These are phyloP conservation scores for Aspergillus asperescens DNA, from an alignment of 495 filamentous ascomycete genomes.

Conservation along the genomic window DNA sequence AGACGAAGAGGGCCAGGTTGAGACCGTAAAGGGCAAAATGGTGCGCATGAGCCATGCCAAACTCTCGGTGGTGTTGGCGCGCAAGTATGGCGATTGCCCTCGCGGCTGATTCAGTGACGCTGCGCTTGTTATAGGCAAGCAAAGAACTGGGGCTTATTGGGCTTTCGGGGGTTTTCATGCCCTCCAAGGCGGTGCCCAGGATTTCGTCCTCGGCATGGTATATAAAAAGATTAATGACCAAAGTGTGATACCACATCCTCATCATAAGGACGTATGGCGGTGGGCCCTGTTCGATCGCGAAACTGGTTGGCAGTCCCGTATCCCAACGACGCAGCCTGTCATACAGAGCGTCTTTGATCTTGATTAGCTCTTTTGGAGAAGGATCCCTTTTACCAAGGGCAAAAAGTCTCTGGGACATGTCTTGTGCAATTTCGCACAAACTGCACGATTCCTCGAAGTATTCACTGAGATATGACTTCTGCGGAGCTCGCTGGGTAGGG, in stretches of 20 bases:
- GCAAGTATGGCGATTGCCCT: slow-evolving; percentile 32
- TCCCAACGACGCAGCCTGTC: slow-evolving; percentile 33
- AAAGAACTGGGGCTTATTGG: slow-evolving; percentile 20
- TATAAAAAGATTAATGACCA: slow-evolving; percentile 38
- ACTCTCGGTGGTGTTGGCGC: slow-evolving; percentile 33
- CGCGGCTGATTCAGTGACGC: slow-evolving; percentile 27
- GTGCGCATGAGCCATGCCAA: slow-evolving; percentile 38
- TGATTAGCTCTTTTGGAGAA: slow-evolving; percentile 14
- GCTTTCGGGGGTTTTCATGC: slow-evolving; percentile 33
- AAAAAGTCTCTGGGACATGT: slow-evolving; percentile 40
- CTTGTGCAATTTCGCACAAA: slow-evolving; percentile 37
- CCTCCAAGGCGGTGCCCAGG: slow-evolving; percentile 17
- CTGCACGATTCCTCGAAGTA: slow-evolving; percentile 40
- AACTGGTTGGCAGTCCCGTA: slow-evolving; percentile 28
- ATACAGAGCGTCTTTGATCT: slow-evolving; percentile 31
- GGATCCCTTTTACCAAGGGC: slow-evolving; percentile 9
- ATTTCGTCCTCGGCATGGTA: slow-evolving; percentile 22
- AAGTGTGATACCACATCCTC: slow-evolving; percentile 38
- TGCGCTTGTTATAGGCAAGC: slow-evolving; percentile 22
- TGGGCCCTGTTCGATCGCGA: slow-evolving; percentile 20
- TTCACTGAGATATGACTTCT: slow-evolving; percentile 30
- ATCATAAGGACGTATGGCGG: slow-evolving; percentile 40
- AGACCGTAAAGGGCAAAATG: slow-evolving; percentile 43
- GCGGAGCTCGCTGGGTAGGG: slow-evolving; percentile 31
- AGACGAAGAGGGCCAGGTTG: slow-evolving; percentile 39